Evolutionary conservation across 108 stramenopile genomes (phyloP), one percentile per base, ranked within the genome.

Genomic region (Fragilaria crotonensis): DNA sequence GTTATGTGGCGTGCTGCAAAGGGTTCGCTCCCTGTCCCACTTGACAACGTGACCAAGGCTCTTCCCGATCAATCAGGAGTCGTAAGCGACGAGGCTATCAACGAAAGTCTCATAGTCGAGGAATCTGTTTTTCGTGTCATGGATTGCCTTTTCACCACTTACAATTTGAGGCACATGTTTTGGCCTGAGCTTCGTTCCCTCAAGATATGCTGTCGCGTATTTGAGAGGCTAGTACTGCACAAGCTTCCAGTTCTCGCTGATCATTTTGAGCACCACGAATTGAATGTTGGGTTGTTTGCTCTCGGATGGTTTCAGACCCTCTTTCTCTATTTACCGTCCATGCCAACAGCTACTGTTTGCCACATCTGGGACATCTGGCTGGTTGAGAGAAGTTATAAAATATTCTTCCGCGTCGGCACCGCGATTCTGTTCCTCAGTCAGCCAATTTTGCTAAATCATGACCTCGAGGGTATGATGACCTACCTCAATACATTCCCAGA

Each of bases 351-450:
- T 9, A 93, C 92, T 17, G 88, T 93, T 22, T 87, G 84, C 49
- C 88, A 89, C 60, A 93, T 93, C 72, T 93, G 92, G 92, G 92
- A 93, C 56, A 90, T 93, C 50, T 93, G 88, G 88, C 72, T 93
- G 5, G 92, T 93, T n/a, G 92, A 93, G 51, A 36, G 92, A 46
- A 80, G 76, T 45, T 87, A 85, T 71, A 93, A 93, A 59, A 93
- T 93, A 33, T 93, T 87, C 63, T 93, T 93, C 59, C 84, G 92
- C 5, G 92, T 88, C 4, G 92, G 85, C 41, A 86, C 83, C 1
- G 92, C 92, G 2, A 89, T 93, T 65, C 71, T 93, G 36, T 93
- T 93, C 61, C 66, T 93, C 47, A 84, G 84, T 53, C 92, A 93
- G 47, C 92, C 92, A 2, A 90, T 83, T 23, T 62, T 93, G 30